Base-by-base conservation (phyloP, 768 basidiomycete species). In the Amanita subjunquillea region DNA sequence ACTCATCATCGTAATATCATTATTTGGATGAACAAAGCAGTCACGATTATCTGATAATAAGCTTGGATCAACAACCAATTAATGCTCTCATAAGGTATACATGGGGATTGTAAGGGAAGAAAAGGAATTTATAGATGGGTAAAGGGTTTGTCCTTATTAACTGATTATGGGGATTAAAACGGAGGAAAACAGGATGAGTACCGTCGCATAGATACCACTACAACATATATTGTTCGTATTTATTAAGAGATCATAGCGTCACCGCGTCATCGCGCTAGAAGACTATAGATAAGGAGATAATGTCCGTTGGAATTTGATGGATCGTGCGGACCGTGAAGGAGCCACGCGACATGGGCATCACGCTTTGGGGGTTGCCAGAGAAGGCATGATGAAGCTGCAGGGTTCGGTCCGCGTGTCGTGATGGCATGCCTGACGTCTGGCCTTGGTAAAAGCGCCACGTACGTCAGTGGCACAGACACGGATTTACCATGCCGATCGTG, bases 381-480 rank as follows among this genome's bases (percentile, higher is more conserved):
- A 46, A 30, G 27, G 29, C 29, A n/a, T 46, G 44, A 25, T 43
- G 22, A 25, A 13, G 13, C 6, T 8, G 15, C 25, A 27, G 10
- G 30, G 10, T 17, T 42, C 44, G 44, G 44, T 17, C 44, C 44
- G 44, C 44, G 29, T 46, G 29, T 30, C 44, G 17, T 30, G 44
- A 30, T 17, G 32, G 32, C 7, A 32, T 30, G 29, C 29, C 43
- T 27, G 12, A 30, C 8, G 29, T 3, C 9, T 27, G 17, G 17
- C 12, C 29, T 17, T 29, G 15, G 13, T 1, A 15, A 25, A 17
- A 8, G 30, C 44, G 44, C 44, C 44, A 46, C 44, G 29, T 46
- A 46, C 44, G 44, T 46, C 44, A 46, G n/a, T 17, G 44, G 27
- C 44, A 46, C 29, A 46, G 10, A 25, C 44, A 46, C 44, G 44